Percentiles rank a stretch among this genome's conserved stretches.
Evolutionary conservation across 169 alveolate genomes (phyloP).

Genomic region (Eimeria falciformis): DNA sequence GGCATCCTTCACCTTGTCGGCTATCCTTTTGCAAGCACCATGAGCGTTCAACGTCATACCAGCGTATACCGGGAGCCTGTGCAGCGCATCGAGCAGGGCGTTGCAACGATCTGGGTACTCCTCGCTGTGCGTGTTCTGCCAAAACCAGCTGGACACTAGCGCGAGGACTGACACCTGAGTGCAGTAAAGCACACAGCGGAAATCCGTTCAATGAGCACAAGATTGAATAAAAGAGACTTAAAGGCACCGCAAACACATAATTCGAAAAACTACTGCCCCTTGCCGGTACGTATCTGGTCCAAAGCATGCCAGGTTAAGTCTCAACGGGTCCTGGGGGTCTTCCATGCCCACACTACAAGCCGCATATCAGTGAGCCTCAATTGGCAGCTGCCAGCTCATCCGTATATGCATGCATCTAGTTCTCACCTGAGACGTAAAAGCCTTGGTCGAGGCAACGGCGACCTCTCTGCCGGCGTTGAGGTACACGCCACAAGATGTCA

Average conservation of each 20-base stretch:
- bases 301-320: no score
- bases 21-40: constrained; percentile 77
- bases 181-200: background rate
- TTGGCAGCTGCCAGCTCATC: no score
- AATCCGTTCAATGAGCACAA: no score
- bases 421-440: constrained; percentile 94
- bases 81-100: constrained; percentile 82
- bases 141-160: constrained; percentile 91
- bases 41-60: constrained; percentile 84
- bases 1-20: constrained; percentile 78
- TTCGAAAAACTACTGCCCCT: no score
- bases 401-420: constrained; percentile 32
- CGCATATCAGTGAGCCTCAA: no score
- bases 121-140: constrained; percentile 78
- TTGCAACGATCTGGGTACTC: constrained; percentile 73
- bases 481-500: constrained; percentile 95
- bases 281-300: no score
- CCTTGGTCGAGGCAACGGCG: constrained; percentile 98
- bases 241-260: no score
- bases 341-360: no score
- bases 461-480: constrained; percentile 96
- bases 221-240: no score
- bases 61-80: constrained; percentile 87
- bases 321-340: no score
- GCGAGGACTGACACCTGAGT: constrained; percentile 87